phyloP scores from a whole-genome alignment of 768 basidiomycete genomes.

The Kwoniella sp. region DNA sequence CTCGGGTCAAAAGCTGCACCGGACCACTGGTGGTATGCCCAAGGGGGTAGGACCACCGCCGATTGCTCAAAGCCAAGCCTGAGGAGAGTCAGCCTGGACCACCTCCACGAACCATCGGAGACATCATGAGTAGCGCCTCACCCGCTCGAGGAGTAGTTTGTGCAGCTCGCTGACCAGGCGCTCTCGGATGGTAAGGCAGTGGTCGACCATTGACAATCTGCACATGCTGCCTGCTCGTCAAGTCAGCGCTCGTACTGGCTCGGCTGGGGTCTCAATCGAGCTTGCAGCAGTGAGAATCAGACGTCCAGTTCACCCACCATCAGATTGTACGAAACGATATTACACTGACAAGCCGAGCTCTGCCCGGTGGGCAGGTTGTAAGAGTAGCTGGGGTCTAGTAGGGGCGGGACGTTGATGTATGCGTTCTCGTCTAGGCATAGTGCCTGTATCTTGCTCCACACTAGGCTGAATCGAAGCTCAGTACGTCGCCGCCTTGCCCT shows the following conservation, averaged over 20 bases:
- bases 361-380: constrained; percentile 24
- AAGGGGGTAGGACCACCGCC: constrained; percentile 12
- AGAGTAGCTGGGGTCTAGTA: constrained; percentile 23
- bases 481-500: not conserved
- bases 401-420: constrained; percentile 38
- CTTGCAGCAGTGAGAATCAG: too few species aligned
- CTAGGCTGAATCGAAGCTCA: constrained; percentile 11
- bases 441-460: constrained; percentile 40
- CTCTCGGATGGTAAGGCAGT: not conserved
- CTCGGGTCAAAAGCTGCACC: constrained; percentile 1
- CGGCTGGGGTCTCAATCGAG: too few species aligned
- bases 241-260: too few species aligned
- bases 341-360: constrained; percentile 33
- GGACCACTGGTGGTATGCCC: constrained; percentile 18
- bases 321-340: constrained; percentile 27
- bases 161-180: constrained; percentile 8
- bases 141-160: constrained; percentile 9
- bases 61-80: constrained; percentile 19
- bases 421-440: constrained; percentile 23
- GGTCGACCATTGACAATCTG: constrained; percentile 13
- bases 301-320: constrained; percentile 26
- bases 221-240: constrained; percentile 13
- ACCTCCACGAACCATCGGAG: not conserved
- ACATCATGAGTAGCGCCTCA: not conserved
- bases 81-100: not conserved